Evolutionary conservation across 805 yeast species (phyloP).

Genomic region (Ogataea methylovora): DNA sequence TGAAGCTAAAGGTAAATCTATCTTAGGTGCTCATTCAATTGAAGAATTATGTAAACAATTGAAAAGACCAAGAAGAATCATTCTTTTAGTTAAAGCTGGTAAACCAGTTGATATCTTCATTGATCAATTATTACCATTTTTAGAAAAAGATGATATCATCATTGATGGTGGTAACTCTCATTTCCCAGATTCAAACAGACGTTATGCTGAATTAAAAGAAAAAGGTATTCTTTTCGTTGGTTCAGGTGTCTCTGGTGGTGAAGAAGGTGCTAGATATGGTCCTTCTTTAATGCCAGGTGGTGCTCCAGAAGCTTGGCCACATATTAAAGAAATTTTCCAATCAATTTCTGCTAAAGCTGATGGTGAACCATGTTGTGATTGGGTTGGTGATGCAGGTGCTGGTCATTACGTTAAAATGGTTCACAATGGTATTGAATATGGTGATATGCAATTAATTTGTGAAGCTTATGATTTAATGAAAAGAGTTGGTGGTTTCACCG

Average conservation of each 20-base stretch:
- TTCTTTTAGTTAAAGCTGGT: conserved; percentile 95
- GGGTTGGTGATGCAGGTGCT: conserved; percentile 99
- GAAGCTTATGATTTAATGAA: conserved; percentile 96
- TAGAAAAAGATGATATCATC: conserved; percentile 96
- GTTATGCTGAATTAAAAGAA: conserved; percentile 78
- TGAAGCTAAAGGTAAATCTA: conserved; percentile 96
- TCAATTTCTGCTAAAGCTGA: conserved; percentile 92
- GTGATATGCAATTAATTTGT: conserved; percentile 98
- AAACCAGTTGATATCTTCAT: conserved; percentile 88
- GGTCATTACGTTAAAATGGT: conserved; percentile 99
- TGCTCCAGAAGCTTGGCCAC: conserved; percentile 96
- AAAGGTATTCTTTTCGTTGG: conserved; percentile 93
- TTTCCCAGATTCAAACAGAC: conserved; percentile 97
- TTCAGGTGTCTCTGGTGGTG: conserved; percentile 99
- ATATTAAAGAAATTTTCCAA: conserved; percentile 94
- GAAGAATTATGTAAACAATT: conserved; percentile 81
- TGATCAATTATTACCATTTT: conserved; percentile 77
- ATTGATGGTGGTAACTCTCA: conserved; percentile 99
- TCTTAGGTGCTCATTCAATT: conserved; percentile 91
- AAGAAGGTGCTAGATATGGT: conserved; percentile 99
- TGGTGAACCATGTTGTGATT: conserved; percentile 99
- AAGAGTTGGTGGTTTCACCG: conserved; percentile 84
- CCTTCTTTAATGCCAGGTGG: conserved; percentile 99
- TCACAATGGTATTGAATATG: conserved; percentile 99
- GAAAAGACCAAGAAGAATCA: conserved; percentile 96